Conservation (phyloP, 306 rosid genomes). For the Glycine soja region DNA sequence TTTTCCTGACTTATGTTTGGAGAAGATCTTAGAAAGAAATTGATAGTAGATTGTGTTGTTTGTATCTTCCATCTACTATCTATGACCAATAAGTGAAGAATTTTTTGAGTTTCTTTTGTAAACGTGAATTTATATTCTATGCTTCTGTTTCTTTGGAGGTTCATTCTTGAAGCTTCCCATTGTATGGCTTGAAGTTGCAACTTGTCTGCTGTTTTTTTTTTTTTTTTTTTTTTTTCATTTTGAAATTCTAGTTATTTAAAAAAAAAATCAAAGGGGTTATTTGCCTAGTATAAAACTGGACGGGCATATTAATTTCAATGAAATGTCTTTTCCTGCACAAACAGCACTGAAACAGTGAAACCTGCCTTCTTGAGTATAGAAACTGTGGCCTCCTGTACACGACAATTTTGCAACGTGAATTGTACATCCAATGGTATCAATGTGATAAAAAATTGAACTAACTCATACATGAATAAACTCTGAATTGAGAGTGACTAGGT, state of each 20-base stretch:
- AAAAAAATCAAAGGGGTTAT: too few relatives aligned
- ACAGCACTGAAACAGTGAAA: not conserved
- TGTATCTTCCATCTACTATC: slow-evolving; percentile 41
- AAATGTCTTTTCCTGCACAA: not conserved
- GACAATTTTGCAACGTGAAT: too few relatives aligned
- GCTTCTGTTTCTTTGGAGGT: not conserved
- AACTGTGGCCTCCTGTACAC: too few relatives aligned
- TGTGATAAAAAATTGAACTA: too few relatives aligned
- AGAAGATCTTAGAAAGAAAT: slow-evolving; percentile 55
- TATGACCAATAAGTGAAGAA: slow-evolving; percentile 32
- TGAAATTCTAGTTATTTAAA: not conserved
- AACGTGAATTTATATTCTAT: not conserved
- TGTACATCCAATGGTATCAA: too few relatives aligned
- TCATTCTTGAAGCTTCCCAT: not conserved
- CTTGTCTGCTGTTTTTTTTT: not conserved
- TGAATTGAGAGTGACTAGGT: too few relatives aligned
- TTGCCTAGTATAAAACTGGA: not conserved
- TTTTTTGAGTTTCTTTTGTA: not conserved
- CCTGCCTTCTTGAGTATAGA: too few relatives aligned
- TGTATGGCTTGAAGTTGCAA: slow-evolving; percentile 26
- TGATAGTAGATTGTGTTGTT: slow-evolving; percentile 39
- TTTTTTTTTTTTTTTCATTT: not conserved
- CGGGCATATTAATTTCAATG: not conserved
- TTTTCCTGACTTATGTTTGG: slow-evolving; percentile 49
- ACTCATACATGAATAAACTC: too few relatives aligned